Conservation (phyloP, 208 protist species). For the Leishmania lainsoni region DNA sequence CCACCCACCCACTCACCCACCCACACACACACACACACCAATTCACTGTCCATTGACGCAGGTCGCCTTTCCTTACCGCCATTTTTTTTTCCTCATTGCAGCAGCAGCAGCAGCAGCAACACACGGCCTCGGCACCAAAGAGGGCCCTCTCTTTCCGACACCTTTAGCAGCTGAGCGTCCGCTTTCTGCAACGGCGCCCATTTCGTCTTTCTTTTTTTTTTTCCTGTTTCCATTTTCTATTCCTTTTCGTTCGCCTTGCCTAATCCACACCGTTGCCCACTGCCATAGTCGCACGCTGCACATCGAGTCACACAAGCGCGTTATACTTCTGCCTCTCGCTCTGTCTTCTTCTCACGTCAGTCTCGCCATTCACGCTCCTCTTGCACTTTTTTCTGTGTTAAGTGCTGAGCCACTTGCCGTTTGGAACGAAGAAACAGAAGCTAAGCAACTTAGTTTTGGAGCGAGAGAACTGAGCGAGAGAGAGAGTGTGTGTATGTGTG, state of each 20-base stretch:
- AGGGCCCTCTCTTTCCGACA: not conserved
- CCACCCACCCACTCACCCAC: not conserved
- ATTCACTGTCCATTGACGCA: not conserved
- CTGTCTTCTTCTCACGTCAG: not conserved
- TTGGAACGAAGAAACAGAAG: not conserved
- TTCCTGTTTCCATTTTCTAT: constrained; percentile 1
- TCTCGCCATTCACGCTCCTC: not conserved
- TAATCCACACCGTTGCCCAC: not conserved
- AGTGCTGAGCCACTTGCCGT: not conserved
- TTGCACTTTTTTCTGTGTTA: not conserved
- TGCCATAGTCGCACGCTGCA: not conserved
- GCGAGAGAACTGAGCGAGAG: not conserved
- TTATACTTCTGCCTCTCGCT: not conserved
- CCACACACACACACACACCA: not conserved
- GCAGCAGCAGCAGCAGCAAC: constrained; percentile 1
- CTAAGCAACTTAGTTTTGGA: not conserved
- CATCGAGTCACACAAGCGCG: not conserved
- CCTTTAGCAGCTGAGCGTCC: not conserved
- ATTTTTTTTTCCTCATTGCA: not conserved
- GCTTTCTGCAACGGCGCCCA: not conserved
- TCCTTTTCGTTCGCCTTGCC: not conserved
- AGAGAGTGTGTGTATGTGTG: not conserved
- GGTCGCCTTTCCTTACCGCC: not conserved
- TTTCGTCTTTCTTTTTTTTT: constrained; percentile 1
- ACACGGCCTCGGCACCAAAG: not conserved